These are phyloP conservation scores for Capronia epimyces DNA, from an alignment of 2,329 filamentous ascomycete species.

Conservation along the genomic window DNA sequence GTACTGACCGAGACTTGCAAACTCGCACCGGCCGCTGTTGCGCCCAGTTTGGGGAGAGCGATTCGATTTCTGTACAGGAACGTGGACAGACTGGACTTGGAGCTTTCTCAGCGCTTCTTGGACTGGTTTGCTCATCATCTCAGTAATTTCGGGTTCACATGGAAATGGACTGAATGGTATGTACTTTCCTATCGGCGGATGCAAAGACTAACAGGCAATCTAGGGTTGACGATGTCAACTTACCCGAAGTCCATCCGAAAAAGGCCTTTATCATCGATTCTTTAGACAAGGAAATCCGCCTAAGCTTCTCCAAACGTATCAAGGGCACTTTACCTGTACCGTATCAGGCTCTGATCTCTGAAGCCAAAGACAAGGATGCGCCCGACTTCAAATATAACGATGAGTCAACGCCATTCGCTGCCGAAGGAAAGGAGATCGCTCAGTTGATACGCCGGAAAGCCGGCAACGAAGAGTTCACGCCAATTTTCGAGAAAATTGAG, in stretches of 20 bases:
- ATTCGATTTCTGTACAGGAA: conserved; percentile 88
- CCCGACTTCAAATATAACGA: conserved; percentile 87
- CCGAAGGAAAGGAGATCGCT: conserved; percentile 77
- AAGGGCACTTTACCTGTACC: conserved; percentile 83
- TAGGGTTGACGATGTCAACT: conserved; percentile 71
- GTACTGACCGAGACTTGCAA: conserved; percentile 94
- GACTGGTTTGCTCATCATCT: conserved; percentile 98
- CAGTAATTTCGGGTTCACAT: conserved; percentile 98
- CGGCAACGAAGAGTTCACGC: conserved; percentile 77
- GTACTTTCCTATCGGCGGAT: conserved; percentile 27
- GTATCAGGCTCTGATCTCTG: conserved; percentile 73
- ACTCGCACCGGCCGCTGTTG: conserved; percentile 91
- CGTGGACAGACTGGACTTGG: conserved; percentile 75
- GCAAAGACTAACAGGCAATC: conserved; percentile 4
- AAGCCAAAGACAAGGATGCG: conserved; percentile 90
- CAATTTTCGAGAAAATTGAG: conserved; percentile 73
- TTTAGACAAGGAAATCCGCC: conserved; percentile 90
- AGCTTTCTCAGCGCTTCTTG: conserved; percentile 79
- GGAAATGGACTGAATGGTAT: conserved; percentile 97
- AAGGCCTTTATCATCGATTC: conserved; percentile 91
- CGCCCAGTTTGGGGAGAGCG: conserved; percentile 83
- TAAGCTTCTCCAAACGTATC: conserved; percentile 94
- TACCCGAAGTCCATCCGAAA: conserved; percentile 72
- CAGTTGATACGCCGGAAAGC: conserved; percentile 77
- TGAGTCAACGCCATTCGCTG: conserved; percentile 70